These are phyloP conservation scores for Tympanopsis confertula DNA, from an alignment of 2,329 filamentous ascomycete species.

Conservation along the genomic window DNA sequence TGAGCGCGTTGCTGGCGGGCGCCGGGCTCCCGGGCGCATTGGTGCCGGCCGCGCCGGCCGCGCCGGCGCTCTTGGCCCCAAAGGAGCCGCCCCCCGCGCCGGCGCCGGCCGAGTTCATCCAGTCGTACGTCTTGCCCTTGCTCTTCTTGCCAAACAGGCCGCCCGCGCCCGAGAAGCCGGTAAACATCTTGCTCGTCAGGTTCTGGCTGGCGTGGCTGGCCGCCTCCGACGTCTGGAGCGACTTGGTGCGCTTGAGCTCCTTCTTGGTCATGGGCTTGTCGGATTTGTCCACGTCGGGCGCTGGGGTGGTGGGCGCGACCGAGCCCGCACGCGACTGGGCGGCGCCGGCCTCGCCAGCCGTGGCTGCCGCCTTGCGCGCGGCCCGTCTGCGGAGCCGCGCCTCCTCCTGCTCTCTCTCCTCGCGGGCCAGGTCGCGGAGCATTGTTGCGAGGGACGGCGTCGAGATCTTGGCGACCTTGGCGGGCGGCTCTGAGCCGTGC, in stretches of 20 bases:
- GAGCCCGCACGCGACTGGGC: slow-evolving; percentile 40
- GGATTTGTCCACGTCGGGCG: slow-evolving; percentile 47
- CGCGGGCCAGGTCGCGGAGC: slow-evolving; percentile 50
- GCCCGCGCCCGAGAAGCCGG: slow-evolving; percentile 50
- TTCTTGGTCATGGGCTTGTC: slow-evolving; percentile 75
- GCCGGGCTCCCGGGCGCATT: background rate
- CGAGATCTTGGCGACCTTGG: slow-evolving; percentile 32
- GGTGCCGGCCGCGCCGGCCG: too few relatives aligned
- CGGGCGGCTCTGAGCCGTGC: slow-evolving; percentile 29
- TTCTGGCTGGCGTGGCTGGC: slow-evolving; percentile 75
- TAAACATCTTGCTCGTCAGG: slow-evolving; percentile 65
- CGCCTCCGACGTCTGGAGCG: slow-evolving; percentile 67
- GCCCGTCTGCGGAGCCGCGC: slow-evolving; percentile 56
- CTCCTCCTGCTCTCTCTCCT: slow-evolving; percentile 64
- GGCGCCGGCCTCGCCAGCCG: slow-evolving; percentile 35
- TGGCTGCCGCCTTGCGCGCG: slow-evolving; percentile 42
- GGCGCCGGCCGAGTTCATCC: slow-evolving; percentile 52
- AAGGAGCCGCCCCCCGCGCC: slow-evolving; percentile 20
- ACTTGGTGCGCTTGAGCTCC: slow-evolving; percentile 63
- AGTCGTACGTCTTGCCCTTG: slow-evolving; percentile 58
- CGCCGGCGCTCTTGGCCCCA: too few relatives aligned
- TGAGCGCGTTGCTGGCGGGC: background rate
- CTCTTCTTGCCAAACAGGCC: slow-evolving; percentile 45
- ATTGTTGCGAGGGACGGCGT: slow-evolving; percentile 31
- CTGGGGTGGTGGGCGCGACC: slow-evolving; percentile 47